Base-by-base conservation (phyloP, 2,329 filamentous ascomycete genomes). In the Geosmithia flava region DNA sequence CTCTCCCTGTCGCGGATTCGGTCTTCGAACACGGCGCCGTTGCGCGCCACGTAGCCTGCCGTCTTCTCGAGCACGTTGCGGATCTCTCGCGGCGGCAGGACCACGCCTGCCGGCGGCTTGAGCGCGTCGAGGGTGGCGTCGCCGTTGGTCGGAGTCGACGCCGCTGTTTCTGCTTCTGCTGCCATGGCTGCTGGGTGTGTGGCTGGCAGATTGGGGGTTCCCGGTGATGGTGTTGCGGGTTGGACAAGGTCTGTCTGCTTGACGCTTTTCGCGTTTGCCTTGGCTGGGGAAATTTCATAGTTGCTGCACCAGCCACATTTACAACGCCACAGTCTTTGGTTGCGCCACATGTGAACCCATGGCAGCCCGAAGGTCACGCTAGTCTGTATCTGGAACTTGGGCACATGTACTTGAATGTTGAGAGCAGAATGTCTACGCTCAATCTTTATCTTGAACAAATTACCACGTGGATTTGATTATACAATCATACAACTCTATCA, bases 41-140 rank as follows among this genome's bases (percentile, higher is more conserved):
- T 81, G 53, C 80, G 70, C 54, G 83, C 82, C 50, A 96, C 87
- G 62, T 94, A 97, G 44, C 89, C 89, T 47, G 93, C 91, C 13
- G 91, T 95, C 70, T 95, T 97, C 66, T 96, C 90, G 59, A 98
- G 81, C 55, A 91, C 66, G 62, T 73, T 71, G 72, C 89, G 83
- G 59, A 96, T 89, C 61, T 90, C 86, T 62, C 82, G 91, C 11
- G 93, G 93, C 20, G 93, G 93, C 48, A 96, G 76, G 49, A 96
- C 86, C 53, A 95, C 76, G 53, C 89, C 88, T 50, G 82, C 70
- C 3, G 91, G 91, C 33, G 87, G 81, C 64, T 89, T 91, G 62
- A 81, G 78, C 53, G 81, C 77, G 53, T 89, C 79, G 49, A 83
- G 71, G 41, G 71, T 63, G 53, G 62, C 59, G 56, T 62, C 60